Percentiles rank a stretch among this genome's conserved stretches.
Conservation (phyloP, 352 stramenopile species). For the Pythium scleroteichum region DNA sequence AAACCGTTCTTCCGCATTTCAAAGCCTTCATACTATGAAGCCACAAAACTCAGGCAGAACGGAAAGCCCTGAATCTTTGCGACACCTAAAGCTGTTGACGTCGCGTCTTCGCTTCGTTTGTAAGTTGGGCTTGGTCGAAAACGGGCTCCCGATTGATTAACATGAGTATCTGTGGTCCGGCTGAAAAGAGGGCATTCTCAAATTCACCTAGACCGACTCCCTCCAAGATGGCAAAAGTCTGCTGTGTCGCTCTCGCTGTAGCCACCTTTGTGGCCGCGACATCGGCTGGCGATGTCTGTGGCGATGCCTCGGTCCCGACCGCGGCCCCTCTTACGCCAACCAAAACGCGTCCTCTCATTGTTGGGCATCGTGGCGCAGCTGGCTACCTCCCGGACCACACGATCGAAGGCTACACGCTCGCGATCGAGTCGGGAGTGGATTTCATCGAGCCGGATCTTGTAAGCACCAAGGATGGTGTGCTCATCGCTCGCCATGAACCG, state of each 20-base stretch:
- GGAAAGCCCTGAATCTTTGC: not conserved
- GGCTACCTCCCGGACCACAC: slow-evolving; percentile 92
- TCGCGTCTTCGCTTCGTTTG: not conserved
- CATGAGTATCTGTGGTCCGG: too few relatives aligned
- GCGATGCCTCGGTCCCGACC: slow-evolving; percentile 33
- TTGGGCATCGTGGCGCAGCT: slow-evolving; percentile 85
- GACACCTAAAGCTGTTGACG: slow-evolving; percentile 1
- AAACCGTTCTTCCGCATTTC: too few relatives aligned
- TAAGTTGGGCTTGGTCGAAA: too few relatives aligned
- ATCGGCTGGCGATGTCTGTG: slow-evolving; percentile 34
- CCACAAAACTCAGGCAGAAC: too few relatives aligned
- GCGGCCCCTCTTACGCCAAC: slow-evolving; percentile 7
- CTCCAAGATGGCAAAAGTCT: slow-evolving; percentile 47
- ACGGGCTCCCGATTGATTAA: too few relatives aligned
- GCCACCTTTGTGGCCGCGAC: slow-evolving; percentile 29
- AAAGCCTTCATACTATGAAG: too few relatives aligned
- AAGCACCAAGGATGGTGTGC: slow-evolving; percentile 76
- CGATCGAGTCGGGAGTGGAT: slow-evolving; percentile 88
- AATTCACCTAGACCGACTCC: slow-evolving; percentile 22
- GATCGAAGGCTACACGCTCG: slow-evolving; percentile 86
- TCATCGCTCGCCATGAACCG: slow-evolving; percentile 86
- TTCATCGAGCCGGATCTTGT: slow-evolving; percentile 93
- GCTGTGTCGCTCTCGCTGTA: slow-evolving; percentile 33
- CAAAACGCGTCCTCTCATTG: slow-evolving; percentile 57
- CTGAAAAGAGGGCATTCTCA: slow-evolving; percentile 14